phyloP scores from a whole-genome alignment of 2,329 filamentous ascomycete species.

The Claviceps spartinae region DNA sequence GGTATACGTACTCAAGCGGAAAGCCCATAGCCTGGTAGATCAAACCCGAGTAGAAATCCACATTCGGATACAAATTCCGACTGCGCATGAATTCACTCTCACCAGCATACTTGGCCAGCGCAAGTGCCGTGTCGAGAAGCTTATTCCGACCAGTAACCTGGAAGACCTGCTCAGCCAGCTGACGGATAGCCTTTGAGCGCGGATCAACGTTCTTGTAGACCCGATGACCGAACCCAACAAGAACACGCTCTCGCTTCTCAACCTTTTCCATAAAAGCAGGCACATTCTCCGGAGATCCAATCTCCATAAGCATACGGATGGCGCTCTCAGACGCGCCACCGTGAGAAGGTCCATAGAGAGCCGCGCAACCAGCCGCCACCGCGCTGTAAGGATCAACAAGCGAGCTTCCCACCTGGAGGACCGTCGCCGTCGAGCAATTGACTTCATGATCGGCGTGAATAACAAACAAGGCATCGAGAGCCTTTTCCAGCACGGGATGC shows the following conservation, averaged over 20 bases:
- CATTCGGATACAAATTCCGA: constrained; percentile 35
- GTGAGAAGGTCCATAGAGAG: constrained; percentile 42
- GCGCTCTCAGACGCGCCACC: constrained; percentile 46
- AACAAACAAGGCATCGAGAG: constrained; percentile 40
- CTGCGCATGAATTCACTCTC: constrained; percentile 35
- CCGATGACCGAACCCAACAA: constrained; percentile 43
- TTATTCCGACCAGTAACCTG: constrained; percentile 35
- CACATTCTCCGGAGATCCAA: constrained; percentile 36
- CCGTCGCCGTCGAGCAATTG: constrained; percentile 41
- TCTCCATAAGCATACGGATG: constrained; percentile 38
- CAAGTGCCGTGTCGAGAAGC: constrained; percentile 34
- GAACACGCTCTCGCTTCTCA: constrained; percentile 34
- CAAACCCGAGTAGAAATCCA: constrained; percentile 38
- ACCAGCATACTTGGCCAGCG: constrained; percentile 30
- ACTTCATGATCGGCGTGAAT: constrained; percentile 47
- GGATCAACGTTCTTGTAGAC: constrained; percentile 42
- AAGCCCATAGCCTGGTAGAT: constrained; percentile 41
- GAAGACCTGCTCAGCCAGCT: constrained; percentile 36
- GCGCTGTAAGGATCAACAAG: constrained; percentile 42
- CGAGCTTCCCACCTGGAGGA: constrained; percentile 41
- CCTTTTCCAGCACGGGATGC: constrained; percentile 34
- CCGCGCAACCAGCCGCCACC: constrained; percentile 37
- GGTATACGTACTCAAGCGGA: constrained; percentile 27
- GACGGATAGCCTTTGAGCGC: constrained; percentile 33
- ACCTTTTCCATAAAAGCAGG: constrained; percentile 35